These are phyloP conservation scores for Tulasnella sp. DNA, from an alignment of 768 basidiomycete genomes.

Conservation along the genomic window DNA sequence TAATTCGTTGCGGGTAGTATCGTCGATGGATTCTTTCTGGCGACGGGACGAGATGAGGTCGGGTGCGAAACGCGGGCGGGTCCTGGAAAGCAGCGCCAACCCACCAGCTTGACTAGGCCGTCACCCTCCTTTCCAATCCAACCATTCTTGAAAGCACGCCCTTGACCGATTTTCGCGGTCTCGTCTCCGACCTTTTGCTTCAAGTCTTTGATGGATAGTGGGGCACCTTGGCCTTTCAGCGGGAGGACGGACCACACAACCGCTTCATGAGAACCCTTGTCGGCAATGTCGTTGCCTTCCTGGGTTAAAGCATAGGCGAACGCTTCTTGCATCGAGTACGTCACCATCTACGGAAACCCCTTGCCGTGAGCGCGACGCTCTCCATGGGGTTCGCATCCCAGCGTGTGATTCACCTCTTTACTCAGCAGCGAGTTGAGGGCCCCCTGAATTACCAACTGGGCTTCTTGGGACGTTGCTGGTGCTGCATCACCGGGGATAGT, in stretches of 20 bases:
- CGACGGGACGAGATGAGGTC: neutral
- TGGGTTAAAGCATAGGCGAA: slow-evolving; percentile 67
- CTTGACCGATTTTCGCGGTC: slow-evolving; percentile 88
- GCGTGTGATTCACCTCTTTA: neutral
- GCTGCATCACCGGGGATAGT: slow-evolving; percentile 56
- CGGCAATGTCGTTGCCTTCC: slow-evolving; percentile 76
- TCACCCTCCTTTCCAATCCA: slow-evolving; percentile 93
- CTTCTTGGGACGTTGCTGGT: slow-evolving; percentile 64
- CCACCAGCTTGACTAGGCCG: slow-evolving; percentile 78
- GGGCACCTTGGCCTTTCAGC: slow-evolving; percentile 59
- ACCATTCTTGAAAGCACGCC: slow-evolving; percentile 91
- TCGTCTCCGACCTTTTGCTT: slow-evolving; percentile 80
- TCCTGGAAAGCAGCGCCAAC: slow-evolving; percentile 36
- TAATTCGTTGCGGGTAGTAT: slow-evolving; percentile 71
- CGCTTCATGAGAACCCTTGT: slow-evolving; percentile 88
- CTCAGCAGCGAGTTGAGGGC: slow-evolving; percentile 84
- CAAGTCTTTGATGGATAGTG: slow-evolving; percentile 62
- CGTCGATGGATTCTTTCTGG: slow-evolving; percentile 62
- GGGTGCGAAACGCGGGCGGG: neutral
- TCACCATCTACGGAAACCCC: slow-evolving; percentile 61
- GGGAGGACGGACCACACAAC: slow-evolving; percentile 88
- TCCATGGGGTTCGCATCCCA: slow-evolving; percentile 27
- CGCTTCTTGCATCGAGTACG: slow-evolving; percentile 72
- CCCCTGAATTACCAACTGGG: slow-evolving; percentile 79
- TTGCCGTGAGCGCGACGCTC: neutral